Evolutionary conservation across 345 rosid genomes (phyloP).

Genomic region (Camelina neglecta): DNA sequence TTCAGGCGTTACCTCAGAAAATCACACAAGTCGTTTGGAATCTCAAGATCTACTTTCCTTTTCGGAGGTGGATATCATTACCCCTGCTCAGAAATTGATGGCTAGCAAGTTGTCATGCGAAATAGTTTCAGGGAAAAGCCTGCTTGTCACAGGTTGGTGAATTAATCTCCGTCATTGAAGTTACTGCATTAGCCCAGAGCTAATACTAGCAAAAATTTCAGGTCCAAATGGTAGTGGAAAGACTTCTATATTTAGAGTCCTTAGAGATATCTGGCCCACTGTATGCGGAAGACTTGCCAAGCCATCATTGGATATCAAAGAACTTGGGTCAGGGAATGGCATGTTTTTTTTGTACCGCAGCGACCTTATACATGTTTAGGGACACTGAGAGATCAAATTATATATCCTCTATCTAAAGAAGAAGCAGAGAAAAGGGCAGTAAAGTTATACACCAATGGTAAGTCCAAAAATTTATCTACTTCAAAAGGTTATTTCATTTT

Average conservation of each 20-base stretch:
- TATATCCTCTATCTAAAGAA: conserved; percentile 88
- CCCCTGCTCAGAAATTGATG: conserved; percentile 89
- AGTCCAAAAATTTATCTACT: conserved; percentile 22
- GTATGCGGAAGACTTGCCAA: conserved; percentile 76
- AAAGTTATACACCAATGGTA: conserved; percentile 65
- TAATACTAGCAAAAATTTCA: conserved; percentile 46
- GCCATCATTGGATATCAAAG: conserved; percentile 66
- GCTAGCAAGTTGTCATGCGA: conserved; percentile 87
- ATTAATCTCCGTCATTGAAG: conserved; percentile 29
- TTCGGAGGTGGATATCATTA: conserved; percentile 75
- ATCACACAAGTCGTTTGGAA: conserved; percentile 45
- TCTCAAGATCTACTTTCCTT: conserved; percentile 70
- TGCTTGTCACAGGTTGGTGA: conserved; percentile 92
- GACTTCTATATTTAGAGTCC: conserved; percentile 94
- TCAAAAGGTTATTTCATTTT: conserved; percentile 10
- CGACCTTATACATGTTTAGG: conserved; percentile 96
- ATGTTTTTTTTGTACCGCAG: conserved; percentile 94
- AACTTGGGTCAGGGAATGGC: conserved; percentile 64
- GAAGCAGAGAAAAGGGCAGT: conserved; percentile 69
- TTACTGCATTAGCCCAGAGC: conserved; percentile 33
- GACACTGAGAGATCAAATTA: conserved; percentile 96
- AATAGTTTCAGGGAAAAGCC: conserved; percentile 73
- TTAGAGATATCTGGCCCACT: conserved; percentile 95
- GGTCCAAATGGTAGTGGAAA: conserved; percentile 99
- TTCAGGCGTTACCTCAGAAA: conserved; percentile 44